Percentiles rank a stretch among this genome's conserved stretches.
phyloP scores from a whole-genome alignment of 2,329 filamentous ascomycete species.

The Amauroascus niger region DNA sequence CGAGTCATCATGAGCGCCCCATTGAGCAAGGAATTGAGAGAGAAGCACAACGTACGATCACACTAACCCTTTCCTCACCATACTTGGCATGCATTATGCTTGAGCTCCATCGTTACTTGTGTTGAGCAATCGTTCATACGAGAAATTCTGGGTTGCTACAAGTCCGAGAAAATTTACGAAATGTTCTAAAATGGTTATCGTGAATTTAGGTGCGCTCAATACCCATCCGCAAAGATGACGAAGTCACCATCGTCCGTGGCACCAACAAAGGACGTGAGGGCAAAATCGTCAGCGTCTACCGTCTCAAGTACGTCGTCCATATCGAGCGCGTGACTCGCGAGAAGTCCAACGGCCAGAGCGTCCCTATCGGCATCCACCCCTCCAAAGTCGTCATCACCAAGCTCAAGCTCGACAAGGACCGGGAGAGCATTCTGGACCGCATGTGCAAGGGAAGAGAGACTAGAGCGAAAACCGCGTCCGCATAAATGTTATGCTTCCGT shows the following conservation, averaged over 20 bases:
- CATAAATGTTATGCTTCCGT: slow-evolving; percentile 9
- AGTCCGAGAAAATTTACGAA: not conserved
- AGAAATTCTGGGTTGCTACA: not conserved
- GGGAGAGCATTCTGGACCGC: slow-evolving; percentile 42
- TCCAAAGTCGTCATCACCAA: slow-evolving; percentile 98
- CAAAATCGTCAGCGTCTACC: slow-evolving; percentile 96
- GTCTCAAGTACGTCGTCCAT: slow-evolving; percentile 96
- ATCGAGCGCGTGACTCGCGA: slow-evolving; percentile 93
- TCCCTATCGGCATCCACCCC: slow-evolving; percentile 87
- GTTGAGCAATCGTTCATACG: not conserved
- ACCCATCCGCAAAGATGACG: slow-evolving; percentile 95
- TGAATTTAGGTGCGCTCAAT: slow-evolving; percentile 70
- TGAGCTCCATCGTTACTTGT: not conserved
- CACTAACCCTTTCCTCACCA: not conserved
- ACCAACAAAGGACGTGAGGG: slow-evolving; percentile 96
- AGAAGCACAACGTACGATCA: slow-evolving; percentile 87
- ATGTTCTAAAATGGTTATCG: not conserved
- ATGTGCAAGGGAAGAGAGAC: slow-evolving; percentile 41
- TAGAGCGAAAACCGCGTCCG: slow-evolving; percentile 11
- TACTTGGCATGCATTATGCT: not conserved
- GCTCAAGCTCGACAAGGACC: slow-evolving; percentile 69
- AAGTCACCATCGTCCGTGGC: slow-evolving; percentile 86
- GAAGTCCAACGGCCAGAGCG: slow-evolving; percentile 93
- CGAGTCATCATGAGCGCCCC: slow-evolving; percentile 95
- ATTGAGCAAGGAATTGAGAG: slow-evolving; percentile 91